A percentile compares a stretch with the other conserved stretches of the same genome.
Conservation (phyloP, 2,329 filamentous ascomycete species). For the Phyllachora maydis region DNA sequence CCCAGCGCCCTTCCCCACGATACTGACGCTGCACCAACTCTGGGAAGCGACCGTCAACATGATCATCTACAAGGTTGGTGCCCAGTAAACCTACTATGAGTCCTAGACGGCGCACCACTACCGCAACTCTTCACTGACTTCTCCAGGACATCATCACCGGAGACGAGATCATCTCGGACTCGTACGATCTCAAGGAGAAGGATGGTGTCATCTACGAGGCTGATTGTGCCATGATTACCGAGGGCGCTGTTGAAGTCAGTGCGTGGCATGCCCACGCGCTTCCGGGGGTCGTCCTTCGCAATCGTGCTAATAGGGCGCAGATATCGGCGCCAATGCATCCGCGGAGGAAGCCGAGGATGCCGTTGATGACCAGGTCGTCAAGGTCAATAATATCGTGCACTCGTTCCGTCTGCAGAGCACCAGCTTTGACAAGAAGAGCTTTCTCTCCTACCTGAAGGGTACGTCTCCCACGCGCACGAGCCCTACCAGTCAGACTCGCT, state of each 20-base stretch:
- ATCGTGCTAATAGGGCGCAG: conserved; percentile 15
- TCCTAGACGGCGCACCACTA: too few relatives aligned
- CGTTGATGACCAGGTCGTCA: conserved; percentile 45
- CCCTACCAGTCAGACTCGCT: background rate
- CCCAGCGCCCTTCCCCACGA: too few relatives aligned
- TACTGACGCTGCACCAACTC: too few relatives aligned
- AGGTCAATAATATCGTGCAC: conserved; percentile 85
- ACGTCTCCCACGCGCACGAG: conserved; percentile 9
- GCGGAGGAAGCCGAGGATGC: conserved; percentile 72
- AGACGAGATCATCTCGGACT: conserved; percentile 96
- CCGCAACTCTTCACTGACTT: conserved; percentile 7
- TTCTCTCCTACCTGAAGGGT: conserved; percentile 74
- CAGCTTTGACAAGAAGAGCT: conserved; percentile 71
- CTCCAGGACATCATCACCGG: conserved; percentile 66
- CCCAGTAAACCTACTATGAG: background rate
- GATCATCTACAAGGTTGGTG: conserved; percentile 50
- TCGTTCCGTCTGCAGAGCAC: conserved; percentile 76
- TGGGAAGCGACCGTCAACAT: conserved; percentile 30
- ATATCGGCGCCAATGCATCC: conserved; percentile 90
- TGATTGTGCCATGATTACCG: conserved; percentile 76
- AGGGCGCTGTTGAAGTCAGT: conserved; percentile 58
- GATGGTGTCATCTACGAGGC: conserved; percentile 73
- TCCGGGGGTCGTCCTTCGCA: too few relatives aligned
- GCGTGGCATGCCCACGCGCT: conserved; percentile 15
- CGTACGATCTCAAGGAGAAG: conserved; percentile 63